Evolutionary conservation across 805 yeast genomes (phyloP), one percentile per base, ranked within the genome.

Genomic region (Dipodascus geniculatus): DNA sequence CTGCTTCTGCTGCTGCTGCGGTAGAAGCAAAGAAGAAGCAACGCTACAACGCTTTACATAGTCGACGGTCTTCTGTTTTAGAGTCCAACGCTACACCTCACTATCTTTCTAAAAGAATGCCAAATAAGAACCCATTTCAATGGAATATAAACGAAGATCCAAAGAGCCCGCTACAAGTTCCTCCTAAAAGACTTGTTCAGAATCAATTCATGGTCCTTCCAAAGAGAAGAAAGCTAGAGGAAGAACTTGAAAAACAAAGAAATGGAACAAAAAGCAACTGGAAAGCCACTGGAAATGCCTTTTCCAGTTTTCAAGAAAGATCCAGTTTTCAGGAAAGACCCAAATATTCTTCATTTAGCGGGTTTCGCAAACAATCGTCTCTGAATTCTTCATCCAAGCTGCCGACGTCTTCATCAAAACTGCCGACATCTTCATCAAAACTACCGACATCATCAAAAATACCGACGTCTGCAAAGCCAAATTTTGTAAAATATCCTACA

Each of bases 31-130:
- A 38, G 17, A 38, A 17, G 44, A 38, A 38, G 14, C 51, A 51
- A 17, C 58, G 61, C 51, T 63, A 55, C 53, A 57, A 65, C 14
- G 55, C 61, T 0, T 56, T 61, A 1, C 69, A 65, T 55, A 24
- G 54, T 14, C 55, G 60, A 14, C 51, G 58, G 49, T 64, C 65
- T 53, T 62, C 64, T 11, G 52, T 57, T 44, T 58, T 62, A 61
- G 65, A 60, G 16, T 48, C 63, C 22, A 57, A 65, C 23, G 54
- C 56, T 2, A 16, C 52, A 4, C 62, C 58, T 22, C 56, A 58
- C 47, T 51, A 56, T 2, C 57, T 54, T 3, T n/a, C n/a, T n/a
- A n/a, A n/a, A n/a, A n/a, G n/a, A n/a, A n/a, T n/a, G n/a, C n/a
- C n/a, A n/a, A n/a, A n/a, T n/a, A n/a, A n/a, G n/a, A n/a, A n/a